Evolutionary conservation across 768 basidiomycete genomes (phyloP), one percentile per base, ranked within the genome.

Genomic region (Lenzites betulinus): DNA sequence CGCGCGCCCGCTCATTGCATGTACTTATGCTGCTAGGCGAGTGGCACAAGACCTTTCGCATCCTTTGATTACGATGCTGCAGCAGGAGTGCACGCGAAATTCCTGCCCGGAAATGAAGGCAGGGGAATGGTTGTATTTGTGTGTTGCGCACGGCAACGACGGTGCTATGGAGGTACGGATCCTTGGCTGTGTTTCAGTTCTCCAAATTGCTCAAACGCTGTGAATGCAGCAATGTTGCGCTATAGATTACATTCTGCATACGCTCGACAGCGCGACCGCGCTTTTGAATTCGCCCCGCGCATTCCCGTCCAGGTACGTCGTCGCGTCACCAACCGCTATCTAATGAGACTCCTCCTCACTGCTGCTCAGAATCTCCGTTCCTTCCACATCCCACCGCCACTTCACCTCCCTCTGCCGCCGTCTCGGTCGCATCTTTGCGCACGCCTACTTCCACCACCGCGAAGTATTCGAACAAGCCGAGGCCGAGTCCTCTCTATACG

Each of bases 61-160:
- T 67, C 92, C 93, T 5, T 79, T 94, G 42, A 90, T 95, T 47
- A 91, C 89, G 1, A 87, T 85, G 70, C 76, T 95, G 41, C 93
- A 94, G 70, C 86, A 89, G 66, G 92, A 93, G 71, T 98, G 95
- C 71, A 92, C 88, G 13, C 85, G 92, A 39, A 75, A 81, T 36
- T 84, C 89, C 11, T 99, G 96, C 78, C 93, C 95, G 1, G 89
- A 96, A 75, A 99, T 99, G 96, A 95, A 95, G 74, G 95, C 95
- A n/a, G 93, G 92, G 56, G 93, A 98, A 78, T 98, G 96, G 96
- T 81, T 93, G 28, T 98, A 97, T 74, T 77, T 98, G 7, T 98
- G 96, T 66, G 94, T 95, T 39, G 95, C 94, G 0, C 95, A 98
- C 74, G 93, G 92, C 22, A 92, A 87, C 68, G 91, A 92, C 58